Evolutionary conservation across 345 rosid genomes (phyloP).

Genomic region (Acer yangbiense): DNA sequence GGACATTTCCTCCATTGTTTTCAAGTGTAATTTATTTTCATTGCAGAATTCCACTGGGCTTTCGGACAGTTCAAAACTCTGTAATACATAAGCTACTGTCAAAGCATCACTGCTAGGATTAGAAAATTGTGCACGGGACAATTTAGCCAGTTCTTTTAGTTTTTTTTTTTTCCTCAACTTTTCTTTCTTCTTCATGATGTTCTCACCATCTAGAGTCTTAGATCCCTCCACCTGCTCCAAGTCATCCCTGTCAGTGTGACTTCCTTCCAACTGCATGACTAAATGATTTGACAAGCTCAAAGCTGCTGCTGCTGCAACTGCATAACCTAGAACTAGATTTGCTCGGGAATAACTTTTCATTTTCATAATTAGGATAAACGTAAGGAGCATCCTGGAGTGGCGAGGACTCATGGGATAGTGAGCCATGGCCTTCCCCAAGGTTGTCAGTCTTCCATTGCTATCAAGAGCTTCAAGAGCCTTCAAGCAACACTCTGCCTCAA

Average conservation of each 20-base stretch:
- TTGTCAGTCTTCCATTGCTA: slow-evolving; percentile 56
- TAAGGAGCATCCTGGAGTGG: slow-evolving; percentile 89
- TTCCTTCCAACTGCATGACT: slow-evolving; percentile 54
- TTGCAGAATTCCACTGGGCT: slow-evolving; percentile 53
- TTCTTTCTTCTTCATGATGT: slow-evolving; percentile 43
- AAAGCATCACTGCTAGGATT: slow-evolving; percentile 87
- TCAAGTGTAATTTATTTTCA: slow-evolving; percentile 59
- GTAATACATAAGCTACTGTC: slow-evolving; percentile 66
- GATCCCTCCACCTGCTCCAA: slow-evolving; percentile 31
- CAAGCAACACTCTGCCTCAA: slow-evolving; percentile 71
- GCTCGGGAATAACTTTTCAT: slow-evolving; percentile 45
- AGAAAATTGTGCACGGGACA: slow-evolving; percentile 57
- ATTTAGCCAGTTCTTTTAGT: slow-evolving; percentile 57
- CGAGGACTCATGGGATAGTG: slow-evolving; percentile 88
- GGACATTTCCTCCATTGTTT: slow-evolving; percentile 92
- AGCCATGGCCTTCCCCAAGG: slow-evolving; percentile 87
- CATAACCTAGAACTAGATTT: slow-evolving; percentile 69
- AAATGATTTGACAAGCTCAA: slow-evolving; percentile 81
- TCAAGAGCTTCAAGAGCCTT: slow-evolving; percentile 70
- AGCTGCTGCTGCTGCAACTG: slow-evolving; percentile 80
- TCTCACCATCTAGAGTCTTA: slow-evolving; percentile 21
- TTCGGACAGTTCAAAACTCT: slow-evolving; percentile 63
- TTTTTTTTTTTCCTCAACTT: slow-evolving; percentile 55
- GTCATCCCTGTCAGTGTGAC: slow-evolving; percentile 28
- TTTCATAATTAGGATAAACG: slow-evolving; percentile 62